phyloP scores from a whole-genome alignment of 495 filamentous ascomycete species.

The Corynascus novoguineensis region DNA sequence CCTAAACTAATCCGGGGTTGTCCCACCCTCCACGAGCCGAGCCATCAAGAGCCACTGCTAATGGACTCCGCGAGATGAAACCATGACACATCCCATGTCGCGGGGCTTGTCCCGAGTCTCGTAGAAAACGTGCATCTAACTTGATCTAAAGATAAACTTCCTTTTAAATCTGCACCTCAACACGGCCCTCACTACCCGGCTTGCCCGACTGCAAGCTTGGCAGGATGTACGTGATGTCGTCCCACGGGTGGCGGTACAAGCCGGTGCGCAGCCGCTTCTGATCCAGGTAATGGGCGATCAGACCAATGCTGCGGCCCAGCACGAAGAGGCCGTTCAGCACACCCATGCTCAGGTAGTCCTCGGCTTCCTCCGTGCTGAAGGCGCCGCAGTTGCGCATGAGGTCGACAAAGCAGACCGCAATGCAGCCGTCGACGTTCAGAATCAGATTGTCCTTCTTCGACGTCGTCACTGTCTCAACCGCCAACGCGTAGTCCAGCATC shows the following conservation, averaged over 20 bases:
- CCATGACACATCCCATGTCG: conserved; percentile 3
- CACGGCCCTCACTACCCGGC: conserved; percentile 78
- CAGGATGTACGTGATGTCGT: conserved; percentile 94
- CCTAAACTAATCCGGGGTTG: conserved; percentile 12
- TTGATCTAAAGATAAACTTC: not conserved
- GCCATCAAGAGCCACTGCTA: not conserved
- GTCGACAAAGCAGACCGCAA: conserved; percentile 98
- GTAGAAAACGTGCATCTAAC: conserved; percentile 1
- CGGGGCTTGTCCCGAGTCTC: conserved; percentile 2
- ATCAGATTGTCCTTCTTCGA: conserved; percentile 99
- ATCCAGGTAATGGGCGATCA: conserved; percentile 99
- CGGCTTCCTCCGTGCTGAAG: conserved; percentile 76
- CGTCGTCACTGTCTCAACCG: conserved; percentile 95
- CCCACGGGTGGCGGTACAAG: conserved; percentile 98
- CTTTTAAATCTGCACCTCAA: conserved; percentile 62
- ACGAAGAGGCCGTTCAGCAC: conserved; percentile 99
- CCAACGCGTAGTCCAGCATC: conserved; percentile 96
- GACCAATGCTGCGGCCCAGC: conserved; percentile 88
- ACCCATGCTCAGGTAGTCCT: conserved; percentile 86
- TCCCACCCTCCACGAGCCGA: conserved; percentile 1
- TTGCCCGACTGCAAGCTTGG: conserved; percentile 66
- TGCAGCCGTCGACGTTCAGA: conserved; percentile 95
- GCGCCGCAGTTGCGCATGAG: conserved; percentile 96
- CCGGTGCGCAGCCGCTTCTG: conserved; percentile 98
- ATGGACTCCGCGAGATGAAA: not conserved